Evolutionary conservation across 1,284 basidiomycete genomes (phyloP).

Genomic region (Spongispora temasekensis): DNA sequence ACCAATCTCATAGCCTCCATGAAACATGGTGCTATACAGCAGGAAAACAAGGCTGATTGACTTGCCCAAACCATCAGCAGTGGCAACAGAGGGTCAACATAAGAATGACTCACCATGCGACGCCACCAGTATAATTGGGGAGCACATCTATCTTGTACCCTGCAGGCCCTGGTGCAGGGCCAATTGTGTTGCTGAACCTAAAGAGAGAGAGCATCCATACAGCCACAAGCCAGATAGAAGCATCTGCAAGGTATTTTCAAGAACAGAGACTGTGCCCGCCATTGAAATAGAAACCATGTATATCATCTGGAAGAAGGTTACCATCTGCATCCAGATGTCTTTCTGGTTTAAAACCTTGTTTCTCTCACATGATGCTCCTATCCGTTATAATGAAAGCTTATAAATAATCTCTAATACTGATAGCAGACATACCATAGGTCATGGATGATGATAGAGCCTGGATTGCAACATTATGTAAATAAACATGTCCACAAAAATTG

Average conservation of each 20-base stretch:
- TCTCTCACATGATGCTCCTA: constrained; percentile 26
- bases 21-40: constrained; percentile 24
- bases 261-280: constrained; percentile 27
- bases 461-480: background rate
- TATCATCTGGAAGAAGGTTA: constrained; percentile 16
- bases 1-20: constrained; percentile 5
- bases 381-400: background rate
- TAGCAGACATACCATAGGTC: constrained; percentile 22
- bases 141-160: constrained; percentile 28
- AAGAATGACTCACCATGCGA: constrained; percentile 17
- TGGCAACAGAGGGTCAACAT: background rate
- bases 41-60: constrained; percentile 21
- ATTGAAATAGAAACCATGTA: constrained; percentile 20
- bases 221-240: constrained; percentile 21
- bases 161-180: no score
- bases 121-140: constrained; percentile 18
- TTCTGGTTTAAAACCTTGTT: constrained; percentile 27
- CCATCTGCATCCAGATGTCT: constrained; percentile 21
- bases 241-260: constrained; percentile 21
- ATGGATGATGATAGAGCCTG: constrained; percentile 23
- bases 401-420: background rate
- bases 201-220: constrained; percentile 20
- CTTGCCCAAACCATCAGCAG: constrained; percentile 8
- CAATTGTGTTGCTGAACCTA: constrained; percentile 22
- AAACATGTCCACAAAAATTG: no score